phyloP scores from a whole-genome alignment of 352 stramenopile species.

The Globisporangium acanthophoron region DNA sequence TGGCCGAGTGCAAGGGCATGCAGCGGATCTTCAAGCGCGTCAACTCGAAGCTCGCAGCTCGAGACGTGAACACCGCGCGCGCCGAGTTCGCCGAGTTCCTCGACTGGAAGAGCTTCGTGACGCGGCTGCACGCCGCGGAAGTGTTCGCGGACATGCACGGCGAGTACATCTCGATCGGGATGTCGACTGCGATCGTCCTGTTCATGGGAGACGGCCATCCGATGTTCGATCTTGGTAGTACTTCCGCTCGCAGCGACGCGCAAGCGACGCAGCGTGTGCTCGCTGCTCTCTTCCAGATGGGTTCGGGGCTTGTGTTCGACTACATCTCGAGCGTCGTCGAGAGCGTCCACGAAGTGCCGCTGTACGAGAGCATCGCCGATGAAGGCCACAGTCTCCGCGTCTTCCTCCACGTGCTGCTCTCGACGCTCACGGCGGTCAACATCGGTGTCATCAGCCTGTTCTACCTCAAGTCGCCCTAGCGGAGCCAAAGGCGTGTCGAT shows the following conservation, averaged over 20 bases:
- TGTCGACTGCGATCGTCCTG: slow-evolving; percentile 19
- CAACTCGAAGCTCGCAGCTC: slow-evolving; percentile 22
- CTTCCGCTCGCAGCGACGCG: background rate
- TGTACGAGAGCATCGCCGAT: slow-evolving; percentile 28
- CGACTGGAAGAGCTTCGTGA: slow-evolving; percentile 30
- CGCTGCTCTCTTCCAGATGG: slow-evolving; percentile 11
- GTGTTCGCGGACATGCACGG: slow-evolving; percentile 47
- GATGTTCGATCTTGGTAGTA: slow-evolving; percentile 13
- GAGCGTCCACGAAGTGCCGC: slow-evolving; percentile 28
- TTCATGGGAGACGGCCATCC: slow-evolving; percentile 16
- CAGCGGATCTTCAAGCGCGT: slow-evolving; percentile 25
- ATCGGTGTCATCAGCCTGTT: slow-evolving; percentile 18
- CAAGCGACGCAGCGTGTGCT: slow-evolving; percentile 7
- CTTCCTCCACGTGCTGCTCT: slow-evolving; percentile 21
- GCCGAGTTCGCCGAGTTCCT: slow-evolving; percentile 30
- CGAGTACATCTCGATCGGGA: slow-evolving; percentile 42
- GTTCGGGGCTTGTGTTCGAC: slow-evolving; percentile 22
- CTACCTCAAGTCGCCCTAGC: slow-evolving; percentile 3
- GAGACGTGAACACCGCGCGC: slow-evolving; percentile 17
- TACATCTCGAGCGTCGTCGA: slow-evolving; percentile 30
- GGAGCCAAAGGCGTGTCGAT: background rate
- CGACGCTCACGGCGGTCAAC: slow-evolving; percentile 21
- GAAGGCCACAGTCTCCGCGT: slow-evolving; percentile 19
- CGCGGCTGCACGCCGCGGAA: slow-evolving; percentile 32
- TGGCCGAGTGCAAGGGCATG: slow-evolving; percentile 22